Evolutionary conservation across 2,329 filamentous ascomycete genomes (phyloP).

Genomic region (Lasiodiplodia theobromae): DNA sequence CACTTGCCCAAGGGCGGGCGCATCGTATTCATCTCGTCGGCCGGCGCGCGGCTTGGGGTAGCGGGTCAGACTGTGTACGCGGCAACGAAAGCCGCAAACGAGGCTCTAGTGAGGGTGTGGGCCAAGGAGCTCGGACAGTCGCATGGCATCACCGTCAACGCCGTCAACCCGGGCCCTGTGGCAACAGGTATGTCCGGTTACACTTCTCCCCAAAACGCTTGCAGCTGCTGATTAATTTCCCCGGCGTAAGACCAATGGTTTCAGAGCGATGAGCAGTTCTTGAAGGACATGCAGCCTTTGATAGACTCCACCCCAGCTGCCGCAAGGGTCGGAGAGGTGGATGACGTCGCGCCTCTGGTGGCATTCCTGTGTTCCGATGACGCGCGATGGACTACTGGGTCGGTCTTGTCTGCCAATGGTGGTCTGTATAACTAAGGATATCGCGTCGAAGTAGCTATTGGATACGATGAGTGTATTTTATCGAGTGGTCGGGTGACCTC

Average conservation of each 20-base stretch:
- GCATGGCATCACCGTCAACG: slow-evolving; percentile 64
- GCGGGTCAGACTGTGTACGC: slow-evolving; percentile 56
- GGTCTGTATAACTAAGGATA: background rate
- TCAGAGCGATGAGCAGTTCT: background rate
- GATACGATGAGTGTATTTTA: background rate
- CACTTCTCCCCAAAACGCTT: background rate
- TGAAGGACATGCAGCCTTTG: slow-evolving; percentile 2
- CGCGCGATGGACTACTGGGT: background rate
- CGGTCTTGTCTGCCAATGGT: background rate
- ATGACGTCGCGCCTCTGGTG: background rate
- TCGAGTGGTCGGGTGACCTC: background rate
- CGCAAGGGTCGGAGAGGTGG: background rate
- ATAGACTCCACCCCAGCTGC: background rate
- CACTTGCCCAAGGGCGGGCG: slow-evolving; percentile 50
- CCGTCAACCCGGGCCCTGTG: slow-evolving; percentile 64
- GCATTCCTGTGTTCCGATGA: background rate
- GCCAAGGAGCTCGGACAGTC: slow-evolving; percentile 60
- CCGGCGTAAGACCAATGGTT: background rate
- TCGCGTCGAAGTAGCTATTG: no score
- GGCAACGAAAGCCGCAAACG: slow-evolving; percentile 64
- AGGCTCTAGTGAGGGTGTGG: slow-evolving; percentile 63
- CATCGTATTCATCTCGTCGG: slow-evolving; percentile 63
- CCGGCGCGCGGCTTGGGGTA: slow-evolving; percentile 56
- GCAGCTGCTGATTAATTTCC: background rate
- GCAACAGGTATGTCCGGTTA: background rate